Evolutionary conservation across 495 filamentous ascomycete species (phyloP).

Genomic region (Aspergillus affinis): DNA sequence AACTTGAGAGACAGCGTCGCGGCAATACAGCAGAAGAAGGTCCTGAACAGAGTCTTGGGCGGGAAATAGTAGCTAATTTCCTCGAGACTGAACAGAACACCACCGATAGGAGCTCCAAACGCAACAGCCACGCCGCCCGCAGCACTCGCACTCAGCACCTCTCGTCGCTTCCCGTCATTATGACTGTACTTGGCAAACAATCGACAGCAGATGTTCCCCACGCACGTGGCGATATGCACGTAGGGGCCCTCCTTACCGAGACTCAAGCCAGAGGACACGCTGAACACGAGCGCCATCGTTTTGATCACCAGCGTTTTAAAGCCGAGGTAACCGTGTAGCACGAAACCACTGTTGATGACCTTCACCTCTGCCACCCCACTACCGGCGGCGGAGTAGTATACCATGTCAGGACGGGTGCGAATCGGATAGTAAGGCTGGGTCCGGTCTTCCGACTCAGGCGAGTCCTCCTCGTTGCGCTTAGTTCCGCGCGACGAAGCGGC

Average conservation of each 20-base stretch:
- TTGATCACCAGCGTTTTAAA: slow-evolving; percentile 87
- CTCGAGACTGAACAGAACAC: slow-evolving; percentile 91
- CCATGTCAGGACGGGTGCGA: slow-evolving; percentile 62
- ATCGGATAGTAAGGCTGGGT: slow-evolving; percentile 27
- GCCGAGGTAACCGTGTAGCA: slow-evolving; percentile 93
- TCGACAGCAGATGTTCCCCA: slow-evolving; percentile 93
- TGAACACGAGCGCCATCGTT: slow-evolving; percentile 77
- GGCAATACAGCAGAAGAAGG: slow-evolving; percentile 96
- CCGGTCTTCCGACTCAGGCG: slow-evolving; percentile 37
- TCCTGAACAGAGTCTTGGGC: slow-evolving; percentile 96
- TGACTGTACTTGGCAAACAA: slow-evolving; percentile 89
- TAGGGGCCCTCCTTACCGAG: slow-evolving; percentile 97
- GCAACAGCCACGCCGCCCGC: slow-evolving; percentile 93
- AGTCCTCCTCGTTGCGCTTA: slow-evolving; percentile 39
- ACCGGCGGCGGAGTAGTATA: slow-evolving; percentile 94
- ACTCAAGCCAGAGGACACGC: slow-evolving; percentile 88
- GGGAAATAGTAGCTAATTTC: slow-evolving; percentile 98
- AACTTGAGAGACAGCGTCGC: slow-evolving; percentile 90
- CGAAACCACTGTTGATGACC: slow-evolving; percentile 95
- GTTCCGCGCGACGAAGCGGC: slow-evolving; percentile 47
- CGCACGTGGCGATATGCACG: slow-evolving; percentile 94
- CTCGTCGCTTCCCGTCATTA: slow-evolving; percentile 88
- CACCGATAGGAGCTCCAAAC: slow-evolving; percentile 90
- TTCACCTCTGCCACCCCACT: slow-evolving; percentile 97
- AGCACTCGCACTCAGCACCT: slow-evolving; percentile 89